Conservation (phyloP, 139 green algal species). For the Spirogloea muscicola region DNA sequence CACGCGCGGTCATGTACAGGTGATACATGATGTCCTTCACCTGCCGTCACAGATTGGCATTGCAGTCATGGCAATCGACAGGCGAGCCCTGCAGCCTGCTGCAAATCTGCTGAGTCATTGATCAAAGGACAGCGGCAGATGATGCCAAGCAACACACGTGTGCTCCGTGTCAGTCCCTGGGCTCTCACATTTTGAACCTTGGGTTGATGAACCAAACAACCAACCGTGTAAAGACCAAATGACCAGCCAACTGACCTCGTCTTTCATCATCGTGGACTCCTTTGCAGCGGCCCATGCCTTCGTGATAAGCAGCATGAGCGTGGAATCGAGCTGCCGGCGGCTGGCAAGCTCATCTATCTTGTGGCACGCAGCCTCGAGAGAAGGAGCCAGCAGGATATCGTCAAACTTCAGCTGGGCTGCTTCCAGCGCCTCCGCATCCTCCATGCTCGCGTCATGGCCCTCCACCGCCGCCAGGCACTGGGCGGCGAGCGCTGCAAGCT, state of each 20-base stretch:
- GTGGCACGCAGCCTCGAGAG: slow-evolving; percentile 6
- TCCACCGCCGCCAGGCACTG: slow-evolving; percentile 25
- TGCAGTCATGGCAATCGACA: no score
- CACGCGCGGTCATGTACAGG: slow-evolving; percentile 36
- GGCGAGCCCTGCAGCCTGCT: no score
- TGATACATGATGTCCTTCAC: slow-evolving; percentile 59
- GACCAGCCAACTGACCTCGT: no score
- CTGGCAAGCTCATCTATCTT: slow-evolving; percentile 71
- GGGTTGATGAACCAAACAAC: no score
- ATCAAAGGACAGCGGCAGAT: no score
- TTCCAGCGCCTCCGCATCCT: slow-evolving; percentile 22
- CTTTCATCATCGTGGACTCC: slow-evolving; percentile 67
- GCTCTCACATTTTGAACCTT: no score
- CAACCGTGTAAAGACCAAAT: no score
- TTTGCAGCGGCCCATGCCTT: slow-evolving; percentile 72
- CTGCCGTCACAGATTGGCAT: no score
- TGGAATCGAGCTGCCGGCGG: slow-evolving; percentile 60
- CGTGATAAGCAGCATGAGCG: slow-evolving; percentile 76
- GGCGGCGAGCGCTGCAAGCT: slow-evolving; percentile 16
- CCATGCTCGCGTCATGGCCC: slow-evolving; percentile 13
- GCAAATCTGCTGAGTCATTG: no score
- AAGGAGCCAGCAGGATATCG: slow-evolving; percentile 29
- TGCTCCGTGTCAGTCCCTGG: no score
- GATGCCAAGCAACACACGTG: no score
- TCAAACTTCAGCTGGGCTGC: slow-evolving; percentile 28